phyloP scores from a whole-genome alignment of 2,329 filamentous ascomycete genomes.

The Blastomyces parvus region DNA sequence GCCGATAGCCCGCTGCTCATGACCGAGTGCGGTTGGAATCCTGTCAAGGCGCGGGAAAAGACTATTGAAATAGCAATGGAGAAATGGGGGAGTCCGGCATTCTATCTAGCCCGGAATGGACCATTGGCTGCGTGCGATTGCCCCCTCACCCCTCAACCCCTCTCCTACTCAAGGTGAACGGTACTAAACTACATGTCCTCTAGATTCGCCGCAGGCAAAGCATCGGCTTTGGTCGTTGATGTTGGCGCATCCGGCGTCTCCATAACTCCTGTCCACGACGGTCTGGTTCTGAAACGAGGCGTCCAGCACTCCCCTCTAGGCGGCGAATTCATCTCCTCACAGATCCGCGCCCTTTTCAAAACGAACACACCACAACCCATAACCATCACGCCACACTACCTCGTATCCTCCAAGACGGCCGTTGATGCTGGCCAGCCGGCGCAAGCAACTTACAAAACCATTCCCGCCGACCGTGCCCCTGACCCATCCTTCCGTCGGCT shows the following conservation, averaged over 20 bases:
- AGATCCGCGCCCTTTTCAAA: constrained; percentile 73
- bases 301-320: constrained; percentile 77
- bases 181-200: constrained; percentile 3
- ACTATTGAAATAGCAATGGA: constrained; percentile 95
- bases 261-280: constrained; percentile 86
- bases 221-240: constrained; percentile 85
- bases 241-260: constrained; percentile 81
- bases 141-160: not conserved
- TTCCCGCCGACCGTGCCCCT: constrained; percentile 49
- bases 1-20: constrained; percentile 84
- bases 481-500: constrained; percentile 65
- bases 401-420: constrained; percentile 75
- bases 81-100: constrained; percentile 88
- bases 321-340: constrained; percentile 80
- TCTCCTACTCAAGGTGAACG: constrained; percentile 7
- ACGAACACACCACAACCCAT: constrained; percentile 57
- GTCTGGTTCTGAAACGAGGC: constrained; percentile 84
- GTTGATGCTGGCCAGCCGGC: constrained; percentile 78
- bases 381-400: constrained; percentile 71
- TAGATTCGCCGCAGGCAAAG: constrained; percentile 80
- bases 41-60: constrained; percentile 78
- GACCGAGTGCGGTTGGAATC: constrained; percentile 92
- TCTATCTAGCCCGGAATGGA: constrained; percentile 82
- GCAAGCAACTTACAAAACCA: constrained; percentile 65
- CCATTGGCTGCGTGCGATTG: constrained; percentile 63